Evolutionary conservation across 805 yeast species (phyloP), one percentile per base, ranked within the genome.

Genomic region (Wickerhamomyces strasburgensis): DNA sequence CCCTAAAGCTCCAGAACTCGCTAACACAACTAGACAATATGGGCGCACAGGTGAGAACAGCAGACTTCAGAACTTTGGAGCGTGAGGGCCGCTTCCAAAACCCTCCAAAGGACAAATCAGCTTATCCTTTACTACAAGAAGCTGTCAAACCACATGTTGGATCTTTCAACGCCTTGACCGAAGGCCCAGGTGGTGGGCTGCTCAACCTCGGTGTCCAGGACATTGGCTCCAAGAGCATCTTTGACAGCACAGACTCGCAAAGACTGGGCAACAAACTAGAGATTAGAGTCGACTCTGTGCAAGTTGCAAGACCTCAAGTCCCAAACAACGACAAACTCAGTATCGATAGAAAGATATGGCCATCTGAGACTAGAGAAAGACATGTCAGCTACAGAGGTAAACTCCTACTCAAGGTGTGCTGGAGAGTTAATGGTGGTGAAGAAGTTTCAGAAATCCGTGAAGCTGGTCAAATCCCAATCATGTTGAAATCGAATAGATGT

Each of bases 61-160:
- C 72, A 18, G 60, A 64, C 39, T 69, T 69, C 54, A 64, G 60
- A 58, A 93, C 99, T 31, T 69, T 93, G 51, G 95, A 88, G 61
- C 79, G 96, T 53, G 97, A 90, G 57, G 58, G 72, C 43, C 74
- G 94, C 49, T 93, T 87, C 66, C 73, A 75, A 51, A 79, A 85
- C 57, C 98, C 98, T 32, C 95, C 97, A 35, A 80, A 77, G 63
- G 95, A 85, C 54, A 75, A 83, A 58, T 71, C 86, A 21, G 85
- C 85, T 6, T 90, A 67, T 53, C 96, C 96, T 13, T 64, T 88
- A 28, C 71, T 93, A 26, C 74, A 75, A 40, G 95, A 87, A 45
- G 98, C 98, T 13, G 93, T 93, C 28, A 78, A 78, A 39, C 98
- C 98, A 5, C 98, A 93, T 60, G 75, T 93, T 38, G 97, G 95